Conservation (phyloP, 805 yeast genomes). For the Maudiozyma barnettii region DNA sequence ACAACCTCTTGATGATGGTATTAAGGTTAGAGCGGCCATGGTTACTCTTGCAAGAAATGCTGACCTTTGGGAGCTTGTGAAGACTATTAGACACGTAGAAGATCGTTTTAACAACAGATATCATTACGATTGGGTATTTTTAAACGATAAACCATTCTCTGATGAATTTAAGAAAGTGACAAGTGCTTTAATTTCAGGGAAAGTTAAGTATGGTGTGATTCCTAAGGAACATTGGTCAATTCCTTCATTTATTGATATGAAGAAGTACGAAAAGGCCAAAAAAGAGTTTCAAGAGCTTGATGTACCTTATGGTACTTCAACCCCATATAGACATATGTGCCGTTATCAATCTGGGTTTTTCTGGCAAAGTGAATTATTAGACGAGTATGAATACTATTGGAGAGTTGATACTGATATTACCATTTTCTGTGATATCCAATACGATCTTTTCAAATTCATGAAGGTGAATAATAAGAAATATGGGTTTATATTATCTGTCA, state of each 20-base stretch:
- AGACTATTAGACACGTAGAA: slow-evolving; percentile 54
- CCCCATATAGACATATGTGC: slow-evolving; percentile 63
- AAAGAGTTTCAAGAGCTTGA: slow-evolving; percentile 34
- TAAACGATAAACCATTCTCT: slow-evolving; percentile 59
- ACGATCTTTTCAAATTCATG: slow-evolving; percentile 56
- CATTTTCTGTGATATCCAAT: slow-evolving; percentile 49
- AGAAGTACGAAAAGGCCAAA: slow-evolving; percentile 38
- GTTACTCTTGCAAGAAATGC: slow-evolving; percentile 61
- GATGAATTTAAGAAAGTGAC: slow-evolving; percentile 45
- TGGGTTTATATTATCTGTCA: slow-evolving; percentile 59
- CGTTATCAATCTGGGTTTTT: slow-evolving; percentile 46
- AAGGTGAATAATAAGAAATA: slow-evolving; percentile 44
- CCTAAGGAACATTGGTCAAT: slow-evolving; percentile 59
- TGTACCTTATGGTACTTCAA: slow-evolving; percentile 49
- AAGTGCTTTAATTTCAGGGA: slow-evolving; percentile 46
- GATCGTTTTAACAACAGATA: slow-evolving; percentile 52
- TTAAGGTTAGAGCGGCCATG: slow-evolving; percentile 51
- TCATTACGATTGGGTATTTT: slow-evolving; percentile 71
- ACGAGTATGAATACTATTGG: slow-evolving; percentile 63
- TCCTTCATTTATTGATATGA: slow-evolving; percentile 55
- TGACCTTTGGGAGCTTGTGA: slow-evolving; percentile 48
- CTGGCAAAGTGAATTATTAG: slow-evolving; percentile 48
- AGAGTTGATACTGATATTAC: slow-evolving; percentile 64
- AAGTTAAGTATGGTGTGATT: slow-evolving; percentile 51
- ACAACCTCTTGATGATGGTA: slow-evolving; percentile 27